These are phyloP conservation scores for Brachypodium distachyon DNA, from an alignment of 202 grass and related monocot genomes.

Conservation along the genomic window DNA sequence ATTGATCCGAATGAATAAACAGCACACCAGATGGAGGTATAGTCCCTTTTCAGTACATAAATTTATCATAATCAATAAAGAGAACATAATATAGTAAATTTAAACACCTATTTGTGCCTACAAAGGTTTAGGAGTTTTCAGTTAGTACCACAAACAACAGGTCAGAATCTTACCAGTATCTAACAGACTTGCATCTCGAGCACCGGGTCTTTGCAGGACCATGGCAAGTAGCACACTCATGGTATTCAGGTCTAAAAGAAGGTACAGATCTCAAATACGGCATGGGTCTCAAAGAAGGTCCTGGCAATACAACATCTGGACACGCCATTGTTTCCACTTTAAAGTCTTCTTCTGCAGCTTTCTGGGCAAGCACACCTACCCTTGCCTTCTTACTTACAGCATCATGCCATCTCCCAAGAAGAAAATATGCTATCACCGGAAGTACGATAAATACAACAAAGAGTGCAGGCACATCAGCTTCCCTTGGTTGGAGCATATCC, in stretches of 20 bases:
- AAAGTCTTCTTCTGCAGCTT: conserved; percentile 66
- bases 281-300: conserved; percentile 39
- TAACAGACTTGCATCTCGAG: conserved; percentile 95
- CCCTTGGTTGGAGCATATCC: conserved; percentile 98
- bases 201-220: conserved; percentile 91
- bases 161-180: conserved; percentile 80
- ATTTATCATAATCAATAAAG: background rate
- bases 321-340: conserved; percentile 66
- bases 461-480: conserved; percentile 82
- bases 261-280: conserved; percentile 34
- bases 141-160: background rate
- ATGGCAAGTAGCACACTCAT: conserved; percentile 87
- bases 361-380: conserved; percentile 61
- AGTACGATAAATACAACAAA: conserved; percentile 72
- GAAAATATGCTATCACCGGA: conserved; percentile 83
- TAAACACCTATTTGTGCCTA: background rate
- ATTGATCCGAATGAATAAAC: no score
- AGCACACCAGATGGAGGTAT: no score
- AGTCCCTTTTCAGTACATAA: background rate
- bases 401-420: conserved; percentile 91
- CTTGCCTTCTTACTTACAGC: conserved; percentile 61
- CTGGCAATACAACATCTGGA: conserved; percentile 50
- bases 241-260: conserved; percentile 46
- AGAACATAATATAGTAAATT: background rate
- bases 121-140: conserved; percentile 11